Evolutionary conservation across 345 rosid species (phyloP).

Genomic region (Eucalyptus caleyi): DNA sequence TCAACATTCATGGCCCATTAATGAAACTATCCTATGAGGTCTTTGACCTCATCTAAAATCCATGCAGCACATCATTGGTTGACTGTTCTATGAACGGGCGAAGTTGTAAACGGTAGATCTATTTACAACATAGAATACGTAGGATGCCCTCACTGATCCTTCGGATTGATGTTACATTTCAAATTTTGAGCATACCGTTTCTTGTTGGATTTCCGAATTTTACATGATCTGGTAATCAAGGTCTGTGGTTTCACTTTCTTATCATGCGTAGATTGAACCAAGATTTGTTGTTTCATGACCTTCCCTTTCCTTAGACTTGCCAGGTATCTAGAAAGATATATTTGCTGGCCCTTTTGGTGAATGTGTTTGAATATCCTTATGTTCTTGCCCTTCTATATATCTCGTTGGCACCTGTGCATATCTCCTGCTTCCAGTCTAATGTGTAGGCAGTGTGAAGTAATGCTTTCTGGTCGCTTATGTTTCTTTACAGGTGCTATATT

Average conservation of each 20-base stretch:
- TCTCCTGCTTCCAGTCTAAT: neutral
- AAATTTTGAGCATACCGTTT: neutral
- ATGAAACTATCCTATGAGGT: neutral
- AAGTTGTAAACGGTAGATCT: neutral
- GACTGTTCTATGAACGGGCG: neutral
- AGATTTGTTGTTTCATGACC: neutral
- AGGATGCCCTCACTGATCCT: neutral
- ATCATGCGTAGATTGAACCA: neutral
- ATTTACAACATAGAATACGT: neutral
- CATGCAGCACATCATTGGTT: neutral
- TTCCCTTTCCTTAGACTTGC: neutral
- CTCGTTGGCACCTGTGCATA: neutral
- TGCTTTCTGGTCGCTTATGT: neutral
- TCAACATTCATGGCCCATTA: neutral
- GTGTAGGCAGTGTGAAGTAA: neutral
- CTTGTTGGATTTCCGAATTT: neutral
- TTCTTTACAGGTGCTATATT: conserved; percentile 64
- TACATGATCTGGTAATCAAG: neutral
- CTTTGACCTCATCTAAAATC: neutral
- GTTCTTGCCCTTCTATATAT: neutral
- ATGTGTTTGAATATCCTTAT: neutral
- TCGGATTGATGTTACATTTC: neutral
- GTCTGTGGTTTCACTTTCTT: neutral
- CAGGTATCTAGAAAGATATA: neutral
- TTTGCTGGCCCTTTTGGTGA: neutral